Evolutionary conservation across 805 yeast species (phyloP), one percentile per base, ranked within the genome.

Genomic region (Millerago galiae): DNA sequence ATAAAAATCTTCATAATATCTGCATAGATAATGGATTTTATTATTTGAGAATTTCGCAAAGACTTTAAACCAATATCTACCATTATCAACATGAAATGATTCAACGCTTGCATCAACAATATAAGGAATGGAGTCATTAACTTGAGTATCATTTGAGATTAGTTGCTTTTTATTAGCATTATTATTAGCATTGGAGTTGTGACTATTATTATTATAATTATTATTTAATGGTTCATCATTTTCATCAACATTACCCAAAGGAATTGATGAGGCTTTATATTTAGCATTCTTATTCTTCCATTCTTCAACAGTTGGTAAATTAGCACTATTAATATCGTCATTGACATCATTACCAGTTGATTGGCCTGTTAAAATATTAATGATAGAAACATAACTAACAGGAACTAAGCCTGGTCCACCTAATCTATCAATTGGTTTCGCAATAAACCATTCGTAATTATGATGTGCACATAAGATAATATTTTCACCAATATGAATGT

Each of bases 391-490:
- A 56, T 85, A 93, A 15, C 86, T 77, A 5, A 87, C 90, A 0
- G 99, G 99, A 8, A 93, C 95, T 36, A 93, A 71, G 1, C 99
- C 99, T 0, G 98, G 98, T 1, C 97, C 99, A 21, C 99, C 98
- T 31, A 93, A 69, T 42, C 97, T 71, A 46, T 91, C 95, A 34
- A 93, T 85, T 12, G 96, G 96, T 61, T 93, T 93, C 5, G 97
- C 98, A 46, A 93, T 93, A 54, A 89, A 90, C 99, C 99, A 93
- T 65, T 95, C 99, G 50, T 72, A 84, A 43, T 88, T 89, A 58
- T 91, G 95, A 63, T 91, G 97, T 2, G 99, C 99, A 64, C 96
- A 91, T 11, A 95, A 79, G 26, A 90, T 85, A 48, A 93, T 74
- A 54, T 85, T 83, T 55, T 93, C 99, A 31, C 97, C 97, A 2